Base-by-base conservation (phyloP, 2,329 filamentous ascomycete genomes). In the Talaromyces sp. region DNA sequence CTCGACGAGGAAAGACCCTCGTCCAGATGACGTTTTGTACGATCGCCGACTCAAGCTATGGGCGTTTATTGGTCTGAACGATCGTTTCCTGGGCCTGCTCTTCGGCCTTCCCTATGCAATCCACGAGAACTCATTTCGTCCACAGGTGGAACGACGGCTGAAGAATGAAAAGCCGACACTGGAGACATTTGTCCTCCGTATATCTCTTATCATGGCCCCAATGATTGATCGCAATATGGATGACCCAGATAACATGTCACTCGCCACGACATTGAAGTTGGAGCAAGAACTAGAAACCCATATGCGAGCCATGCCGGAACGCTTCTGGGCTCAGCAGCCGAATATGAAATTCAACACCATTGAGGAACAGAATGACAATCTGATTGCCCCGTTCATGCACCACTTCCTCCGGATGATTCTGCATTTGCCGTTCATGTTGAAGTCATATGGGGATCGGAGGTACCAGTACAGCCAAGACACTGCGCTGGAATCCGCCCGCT, bases 61-160 rank as follows among this genome's bases (percentile, higher is more conserved):
- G 81, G 69, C 71, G 18, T 64, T 70, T 7, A 64, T 81, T 14
- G 76, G 75, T 62, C 69, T 75, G 27, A 66, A 72, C 2, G 85
- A 87, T 64, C 76, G 83, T 33, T 80, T 81, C 64, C 67, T 84
- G 5, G 82, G 82, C 28, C 68, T 84, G 18, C 72, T 84, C n/a
- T 75, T 86, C 3, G 84, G 84, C 12, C 75, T 86, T 6, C 84
- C 84, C 2, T 78, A 77, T 60, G 74, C 72, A 1, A 69, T 79
- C 16, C 65, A 73, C 0, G 74, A 76, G 31, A 60, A 64, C 27
- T 72, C 69, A 55, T 71, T 70, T 18, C 57, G 66, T 14, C 69
- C 74, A 3, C 72, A 75, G 56, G 62, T 73, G 40, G 60, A 68
- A 60, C 66, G 64, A 50, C 65, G 64, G 23, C 61, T 69, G 56